Percentiles rank a stretch among this genome's conserved stretches.
These are phyloP conservation scores for Limonium bicolor DNA, from an alignment of 148 eudicot species.

Conservation along the genomic window DNA sequence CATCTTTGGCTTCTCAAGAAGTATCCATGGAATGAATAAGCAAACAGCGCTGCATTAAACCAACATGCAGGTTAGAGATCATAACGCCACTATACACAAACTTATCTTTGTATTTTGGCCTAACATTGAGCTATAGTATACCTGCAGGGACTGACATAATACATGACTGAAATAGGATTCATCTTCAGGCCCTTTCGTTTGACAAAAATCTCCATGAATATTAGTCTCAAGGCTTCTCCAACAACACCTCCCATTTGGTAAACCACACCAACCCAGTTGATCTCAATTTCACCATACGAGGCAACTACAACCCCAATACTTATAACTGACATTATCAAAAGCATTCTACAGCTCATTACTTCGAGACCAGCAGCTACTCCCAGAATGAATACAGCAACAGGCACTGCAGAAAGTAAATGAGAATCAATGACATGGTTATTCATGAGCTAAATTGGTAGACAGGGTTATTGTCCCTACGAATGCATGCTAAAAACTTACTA, in stretches of 20 bases:
- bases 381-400: conserved; percentile 87
- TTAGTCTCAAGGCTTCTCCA: conserved; percentile 92
- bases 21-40: conserved; percentile 91
- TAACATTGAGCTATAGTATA: conserved; percentile 8
- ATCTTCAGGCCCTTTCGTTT: conserved; percentile 85
- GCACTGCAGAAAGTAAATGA: conserved; percentile 57
- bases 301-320: conserved; percentile 92
- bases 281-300: conserved; percentile 84
- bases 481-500: conserved; percentile 72
- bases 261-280: conserved; percentile 91
- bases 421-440: too few relatives aligned
- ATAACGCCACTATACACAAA: neutral
- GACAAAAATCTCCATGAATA: conserved; percentile 93
- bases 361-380: conserved; percentile 97
- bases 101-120: too few relatives aligned
- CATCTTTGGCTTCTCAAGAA: conserved; percentile 91
- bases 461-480: too few relatives aligned
- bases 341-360: conserved; percentile 91
- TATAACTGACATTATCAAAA: conserved; percentile 89
- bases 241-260: conserved; percentile 99
- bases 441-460: too few relatives aligned
- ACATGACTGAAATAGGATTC: conserved; percentile 91
- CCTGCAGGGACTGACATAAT: conserved; percentile 99
- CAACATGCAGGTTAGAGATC: neutral
- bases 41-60: conserved; percentile 70